phyloP scores from a whole-genome alignment of 2,329 filamentous ascomycete genomes.

The Fusarium sp. region DNA sequence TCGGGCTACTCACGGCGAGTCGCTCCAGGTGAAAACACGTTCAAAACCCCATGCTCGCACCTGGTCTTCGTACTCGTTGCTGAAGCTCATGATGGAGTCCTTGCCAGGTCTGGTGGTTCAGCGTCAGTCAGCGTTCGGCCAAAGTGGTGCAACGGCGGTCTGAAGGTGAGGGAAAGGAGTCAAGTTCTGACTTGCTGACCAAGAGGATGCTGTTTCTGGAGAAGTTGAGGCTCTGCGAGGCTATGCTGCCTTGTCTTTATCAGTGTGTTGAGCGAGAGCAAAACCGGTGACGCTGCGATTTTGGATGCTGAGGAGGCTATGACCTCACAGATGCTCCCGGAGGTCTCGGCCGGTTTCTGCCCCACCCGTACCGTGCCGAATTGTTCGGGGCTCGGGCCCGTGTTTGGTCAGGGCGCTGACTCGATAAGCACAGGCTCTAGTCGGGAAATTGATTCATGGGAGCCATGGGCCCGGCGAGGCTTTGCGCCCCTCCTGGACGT shows the following conservation, averaged over 20 bases:
- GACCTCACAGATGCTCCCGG: conserved; percentile 38
- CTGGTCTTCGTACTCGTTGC: conserved; percentile 64
- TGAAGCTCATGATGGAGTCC: conserved; percentile 46
- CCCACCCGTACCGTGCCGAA: conserved; percentile 26
- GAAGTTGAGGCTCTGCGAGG: background rate
- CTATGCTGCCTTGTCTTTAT: background rate
- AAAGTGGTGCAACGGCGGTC: background rate
- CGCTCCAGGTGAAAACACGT: conserved; percentile 81
- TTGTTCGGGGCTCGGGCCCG: conserved; percentile 17
- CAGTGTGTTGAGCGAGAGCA: conserved; percentile 1
- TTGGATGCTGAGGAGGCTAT: conserved; percentile 25
- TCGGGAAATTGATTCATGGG: background rate
- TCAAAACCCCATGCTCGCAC: conserved; percentile 80
- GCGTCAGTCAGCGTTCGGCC: background rate
- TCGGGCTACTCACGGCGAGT: conserved; percentile 72
- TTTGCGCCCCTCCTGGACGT: too few species aligned
- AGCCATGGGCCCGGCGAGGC: background rate
- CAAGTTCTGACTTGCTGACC: background rate
- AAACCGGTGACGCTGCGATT: conserved; percentile 27
- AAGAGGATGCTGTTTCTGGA: conserved; percentile 1
- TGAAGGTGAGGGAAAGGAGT: background rate
- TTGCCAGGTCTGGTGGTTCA: background rate
- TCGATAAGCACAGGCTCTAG: conserved; percentile 2
- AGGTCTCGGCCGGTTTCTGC: conserved; percentile 30
- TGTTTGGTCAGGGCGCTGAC: conserved; percentile 21